Evolutionary conservation across 768 basidiomycete genomes (phyloP), one percentile per base, ranked within the genome.

Genomic region (Boletus eberwhitei): DNA sequence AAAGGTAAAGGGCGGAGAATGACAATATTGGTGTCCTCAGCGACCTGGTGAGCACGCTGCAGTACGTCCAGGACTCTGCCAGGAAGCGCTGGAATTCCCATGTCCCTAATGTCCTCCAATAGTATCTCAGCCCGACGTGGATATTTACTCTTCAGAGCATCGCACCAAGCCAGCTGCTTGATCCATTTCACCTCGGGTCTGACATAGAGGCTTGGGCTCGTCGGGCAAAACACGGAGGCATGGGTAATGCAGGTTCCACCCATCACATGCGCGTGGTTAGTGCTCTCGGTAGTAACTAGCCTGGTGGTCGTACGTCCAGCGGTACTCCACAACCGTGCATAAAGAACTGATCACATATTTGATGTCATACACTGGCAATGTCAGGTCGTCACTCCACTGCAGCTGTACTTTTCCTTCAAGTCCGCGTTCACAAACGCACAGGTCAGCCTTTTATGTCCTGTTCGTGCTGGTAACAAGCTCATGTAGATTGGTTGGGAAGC

Each of bases 231-330:
- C 47, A 90, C 90, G 90, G 93, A 96, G 68, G 90, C 87, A 34
- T 95, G 93, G 94, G 80, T 97, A 34, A 80, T 80, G 29, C 91
- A 94, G 64, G 90, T 98, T 55, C 94, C 94, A 34, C 94, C 94
- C 5, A 84, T 98, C 40, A 97, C 94, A 3, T 79, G 94, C 44
- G 79, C 79, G 49, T 98, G 94, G 94, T 79, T 96, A 19, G 82
- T 77, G 2, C 77, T 93, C 4, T 84, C 89, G 11, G 83, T 96
- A 13, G 75, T 85, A 14, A 88, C 85, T 7, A 95, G 91, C 65
- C 64, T 96, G 48, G 88, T 92, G 17, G 90, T 96, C 59, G 94
- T 96, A 69, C 63, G 92, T 84, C 44, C 29, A 38, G n/a, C 16
- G 22, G 26, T 34, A 4, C 31, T 29, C 38, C 29, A 50, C 34